Evolutionary conservation across 2,329 filamentous ascomycete genomes (phyloP).

Genomic region (Nemania sp.): DNA sequence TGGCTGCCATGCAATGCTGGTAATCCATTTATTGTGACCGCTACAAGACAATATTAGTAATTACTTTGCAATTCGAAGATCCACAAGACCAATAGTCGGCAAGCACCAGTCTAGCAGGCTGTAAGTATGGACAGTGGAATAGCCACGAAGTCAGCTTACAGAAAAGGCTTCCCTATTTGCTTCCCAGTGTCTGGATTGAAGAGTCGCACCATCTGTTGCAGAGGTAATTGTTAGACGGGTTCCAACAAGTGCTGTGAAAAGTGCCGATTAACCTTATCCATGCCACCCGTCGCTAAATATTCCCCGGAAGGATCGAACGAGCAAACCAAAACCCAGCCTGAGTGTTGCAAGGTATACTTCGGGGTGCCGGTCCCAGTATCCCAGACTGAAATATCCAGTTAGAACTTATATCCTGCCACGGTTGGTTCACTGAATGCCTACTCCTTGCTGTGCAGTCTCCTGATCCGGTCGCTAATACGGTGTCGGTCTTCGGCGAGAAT

Average conservation of each 20-base stretch:
- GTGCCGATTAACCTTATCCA: conserved; percentile 66
- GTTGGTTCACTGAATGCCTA: conserved; percentile 2
- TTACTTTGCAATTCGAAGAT: not conserved
- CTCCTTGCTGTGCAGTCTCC: conserved; percentile 79
- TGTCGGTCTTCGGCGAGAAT: conserved; percentile 27
- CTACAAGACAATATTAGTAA: conserved; percentile 12
- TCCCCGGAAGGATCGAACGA: conserved; percentile 84
- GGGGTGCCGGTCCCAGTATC: conserved; percentile 94
- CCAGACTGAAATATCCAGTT: conserved; percentile 55
- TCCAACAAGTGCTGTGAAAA: not conserved
- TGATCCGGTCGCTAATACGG: conserved; percentile 71
- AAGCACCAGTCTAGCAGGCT: not conserved
- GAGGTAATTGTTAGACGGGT: conserved; percentile 8
- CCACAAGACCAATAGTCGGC: not conserved
- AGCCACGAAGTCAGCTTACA: conserved; percentile 38
- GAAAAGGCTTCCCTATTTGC: conserved; percentile 70
- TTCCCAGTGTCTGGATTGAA: conserved; percentile 87
- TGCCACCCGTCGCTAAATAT: conserved; percentile 84
- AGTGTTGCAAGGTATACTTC: conserved; percentile 82
- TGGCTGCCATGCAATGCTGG: conserved; percentile 88
- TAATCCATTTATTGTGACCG: conserved; percentile 89
- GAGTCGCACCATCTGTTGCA: conserved; percentile 68
- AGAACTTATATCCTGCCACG: conserved; percentile 5
- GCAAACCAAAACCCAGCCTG: conserved; percentile 86
- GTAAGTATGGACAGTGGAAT: not conserved